Base-by-base conservation (phyloP, 2,329 filamentous ascomycete genomes). In the Fusarium poae region DNA sequence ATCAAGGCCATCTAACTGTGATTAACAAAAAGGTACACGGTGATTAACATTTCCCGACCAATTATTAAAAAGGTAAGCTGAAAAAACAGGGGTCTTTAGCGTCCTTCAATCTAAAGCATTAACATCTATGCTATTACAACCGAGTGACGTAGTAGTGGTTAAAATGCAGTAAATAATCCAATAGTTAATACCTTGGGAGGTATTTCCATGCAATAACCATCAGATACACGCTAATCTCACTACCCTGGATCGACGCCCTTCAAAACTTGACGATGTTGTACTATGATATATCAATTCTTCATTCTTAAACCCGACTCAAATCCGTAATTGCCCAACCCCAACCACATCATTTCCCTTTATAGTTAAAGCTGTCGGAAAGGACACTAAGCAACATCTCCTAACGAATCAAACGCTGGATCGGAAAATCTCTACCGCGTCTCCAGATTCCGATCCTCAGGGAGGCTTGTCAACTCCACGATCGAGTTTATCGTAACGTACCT, bases 381-480 rank as follows among this genome's bases (percentile, higher is more conserved):
- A 37, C 23, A 8, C 16, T 45, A 40, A 35, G 32, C 20, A 34
- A 4, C 1, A 2, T 1, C 0, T 2, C 12, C 5, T n/a, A 13
- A 13, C 62, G 15, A 65, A 65, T 65, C 60, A 65, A 3, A 44
- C 4, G 9, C 21, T 20, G 25, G 42, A 16, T 5, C 1, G 15
- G 18, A 20, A 34, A 65, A 65, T 60, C 53, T 35, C 61, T 53
- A 54, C 15, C 50, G 56, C n/a, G 43, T 57, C 25, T 56, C 27
- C 59, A 16, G 40, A 50, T 42, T 42, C 30, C 61, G 60, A 60
- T 65, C 35, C 13, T 53, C 32, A 65, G 53, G 42, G 46, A 44
- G 32, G 53, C 53, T 54, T 60, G 61, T 40, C 53, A 65, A 60
- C 62, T 65, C 46, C 53, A 49, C 61, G 62, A 65, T 65, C 62